Base-by-base conservation (phyloP, 495 filamentous ascomycete species). In the Aspergillus asperescens region DNA sequence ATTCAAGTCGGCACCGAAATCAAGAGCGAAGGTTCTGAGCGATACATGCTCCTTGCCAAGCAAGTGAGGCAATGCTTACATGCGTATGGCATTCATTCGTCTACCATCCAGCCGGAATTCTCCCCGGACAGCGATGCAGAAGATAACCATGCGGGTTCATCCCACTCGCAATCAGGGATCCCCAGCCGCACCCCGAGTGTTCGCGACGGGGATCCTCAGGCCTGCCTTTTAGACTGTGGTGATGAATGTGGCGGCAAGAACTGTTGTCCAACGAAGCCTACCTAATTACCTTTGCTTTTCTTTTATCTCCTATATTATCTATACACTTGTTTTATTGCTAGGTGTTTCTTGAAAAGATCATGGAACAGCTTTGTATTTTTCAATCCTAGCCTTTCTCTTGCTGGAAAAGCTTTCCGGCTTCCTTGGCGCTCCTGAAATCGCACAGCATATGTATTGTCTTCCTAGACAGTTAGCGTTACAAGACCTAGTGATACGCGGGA, bases 91-190 rank as follows among this genome's bases (percentile, higher is more conserved):
- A 96, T 98, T 55, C 93, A 97, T 70, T 93, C 88, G n/a, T 90
- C 89, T 4, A 98, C 93, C 7, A 96, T 98, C 56, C 93, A 98
- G 70, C 94, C 94, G 2, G 93, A 98, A 64, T 98, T 93, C 66
- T 87, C 85, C 56, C 74, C 81, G 1, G 76, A 80, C 38, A 69
- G 68, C 25, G 75, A 77, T n/a, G 73, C 76, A 41, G 85, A 83
- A 59, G 69, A 77, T 15, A 69, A 58, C 34, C 58, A 60, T 5
- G 57, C 27, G 13, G 58, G 57, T n/a, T 51, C 61, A 9, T 62
- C 67, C 0, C 62, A 69, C 5, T 46, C 58, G 1, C 49, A 44
- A 15, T 60, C 59, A 5, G 67, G 62, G 48, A 65, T 65, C 27
- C 50, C 64, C 40, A 80, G 73, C 50, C 66, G 69, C 54, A 68